These are phyloP conservation scores for Phytophthora pinifolia DNA, from an alignment of 352 stramenopile species.

Conservation along the genomic window DNA sequence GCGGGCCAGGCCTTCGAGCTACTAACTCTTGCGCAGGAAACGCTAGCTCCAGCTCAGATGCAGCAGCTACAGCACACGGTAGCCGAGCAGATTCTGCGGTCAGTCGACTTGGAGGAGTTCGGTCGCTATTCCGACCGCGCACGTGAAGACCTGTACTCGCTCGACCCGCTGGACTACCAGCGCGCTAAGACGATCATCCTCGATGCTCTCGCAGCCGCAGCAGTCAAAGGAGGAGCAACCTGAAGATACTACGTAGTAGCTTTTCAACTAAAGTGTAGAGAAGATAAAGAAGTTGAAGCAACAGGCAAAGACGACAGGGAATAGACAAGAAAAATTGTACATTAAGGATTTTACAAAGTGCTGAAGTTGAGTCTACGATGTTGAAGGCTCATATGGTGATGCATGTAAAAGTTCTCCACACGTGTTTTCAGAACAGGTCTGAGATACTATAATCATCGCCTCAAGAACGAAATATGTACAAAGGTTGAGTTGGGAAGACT, in stretches of 20 bases:
- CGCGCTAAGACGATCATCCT: slow-evolving; percentile 58
- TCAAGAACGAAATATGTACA: slow-evolving; percentile 10
- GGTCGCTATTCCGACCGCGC: slow-evolving; percentile 25
- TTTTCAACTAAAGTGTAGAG: too few species aligned
- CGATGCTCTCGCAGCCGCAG: slow-evolving; percentile 54
- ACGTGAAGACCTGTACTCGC: slow-evolving; percentile 63
- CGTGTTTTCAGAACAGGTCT: slow-evolving; percentile 86
- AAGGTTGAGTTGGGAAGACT: slow-evolving; percentile 46
- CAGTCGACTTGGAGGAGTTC: slow-evolving; percentile 63
- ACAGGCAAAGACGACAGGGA: neutral
- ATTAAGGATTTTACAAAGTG: slow-evolving; percentile 2
- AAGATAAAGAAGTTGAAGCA: too few species aligned
- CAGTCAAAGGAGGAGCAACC: slow-evolving; percentile 18
- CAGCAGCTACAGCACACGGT: slow-evolving; percentile 55
- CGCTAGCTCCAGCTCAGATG: slow-evolving; percentile 43
- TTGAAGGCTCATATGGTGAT: slow-evolving; percentile 87
- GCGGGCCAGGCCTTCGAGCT: slow-evolving; percentile 71
- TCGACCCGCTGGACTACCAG: slow-evolving; percentile 71
- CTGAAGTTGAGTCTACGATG: neutral
- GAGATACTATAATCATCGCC: slow-evolving; percentile 81
- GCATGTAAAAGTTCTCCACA: slow-evolving; percentile 88
- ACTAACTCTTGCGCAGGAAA: slow-evolving; percentile 44
- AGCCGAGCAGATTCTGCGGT: slow-evolving; percentile 56
- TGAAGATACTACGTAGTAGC: too few species aligned
- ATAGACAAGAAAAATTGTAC: slow-evolving; percentile 7